Conservation (phyloP, 352 stramenopile genomes). For the Elongisporangium undulatum region DNA sequence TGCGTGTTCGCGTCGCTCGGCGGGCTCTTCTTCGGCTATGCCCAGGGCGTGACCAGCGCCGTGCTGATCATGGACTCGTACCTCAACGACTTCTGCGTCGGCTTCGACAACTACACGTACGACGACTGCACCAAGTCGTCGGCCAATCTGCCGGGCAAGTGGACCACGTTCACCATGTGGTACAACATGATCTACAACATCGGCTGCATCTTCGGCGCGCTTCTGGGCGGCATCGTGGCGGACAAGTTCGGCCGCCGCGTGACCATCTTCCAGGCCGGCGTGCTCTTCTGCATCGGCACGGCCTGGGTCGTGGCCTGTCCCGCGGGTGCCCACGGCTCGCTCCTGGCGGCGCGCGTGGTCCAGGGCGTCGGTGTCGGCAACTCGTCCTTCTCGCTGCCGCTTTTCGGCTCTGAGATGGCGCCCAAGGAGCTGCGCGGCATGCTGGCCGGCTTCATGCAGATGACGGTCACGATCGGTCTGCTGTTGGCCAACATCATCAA, state of each 20-base stretch:
- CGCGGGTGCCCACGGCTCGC: conserved; percentile 8
- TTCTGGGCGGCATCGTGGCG: too few relatives aligned
- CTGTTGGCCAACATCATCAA: conserved; percentile 23
- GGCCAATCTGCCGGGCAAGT: conserved; percentile 7
- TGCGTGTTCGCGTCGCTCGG: conserved; percentile 9
- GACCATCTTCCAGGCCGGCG: conserved; percentile 19
- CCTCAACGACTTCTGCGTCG: conserved; percentile 20
- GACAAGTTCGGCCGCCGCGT: too few relatives aligned
- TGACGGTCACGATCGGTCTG: too few relatives aligned
- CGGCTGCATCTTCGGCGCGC: too few relatives aligned
- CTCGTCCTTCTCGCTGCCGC: too few relatives aligned
- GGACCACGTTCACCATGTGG: conserved; percentile 15
- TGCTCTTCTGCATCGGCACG: conserved; percentile 20
- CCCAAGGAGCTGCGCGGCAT: too few relatives aligned
- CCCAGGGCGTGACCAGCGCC: too few relatives aligned
- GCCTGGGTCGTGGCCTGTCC: conserved; percentile 19
- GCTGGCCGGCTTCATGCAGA: too few relatives aligned
- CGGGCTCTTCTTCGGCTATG: too few relatives aligned
- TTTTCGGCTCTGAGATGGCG: too few relatives aligned
- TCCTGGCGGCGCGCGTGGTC: conserved; percentile 13
- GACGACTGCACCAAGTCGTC: conserved; percentile 11
- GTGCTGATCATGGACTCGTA: too few relatives aligned
- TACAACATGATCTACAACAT: conserved; percentile 19
- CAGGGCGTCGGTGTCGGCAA: conserved; percentile 22
- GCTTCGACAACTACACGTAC: conserved; percentile 20